Conservation (phyloP, 306 rosid genomes). For the Oemleria cerasiformis region DNA sequence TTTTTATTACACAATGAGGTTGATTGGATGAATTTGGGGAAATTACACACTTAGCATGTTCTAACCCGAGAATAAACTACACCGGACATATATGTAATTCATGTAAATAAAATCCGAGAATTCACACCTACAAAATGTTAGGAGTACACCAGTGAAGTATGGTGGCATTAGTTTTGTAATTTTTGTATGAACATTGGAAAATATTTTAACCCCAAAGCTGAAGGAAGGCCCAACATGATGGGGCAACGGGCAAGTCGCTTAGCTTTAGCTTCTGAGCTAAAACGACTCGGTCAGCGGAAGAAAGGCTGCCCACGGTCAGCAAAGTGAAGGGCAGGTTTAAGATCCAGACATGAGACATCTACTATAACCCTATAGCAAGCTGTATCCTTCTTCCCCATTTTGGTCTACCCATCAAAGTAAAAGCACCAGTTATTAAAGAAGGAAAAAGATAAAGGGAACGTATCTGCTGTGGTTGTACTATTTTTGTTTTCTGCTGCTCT, state of each 20-base stretch:
- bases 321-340: constrained; percentile 50
- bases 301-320: constrained; percentile 91
- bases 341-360: neutral
- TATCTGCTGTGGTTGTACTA: constrained; percentile 24
- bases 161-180: too few relatives aligned
- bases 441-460: constrained; percentile 60
- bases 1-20: too few relatives aligned
- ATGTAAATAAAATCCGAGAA: too few relatives aligned
- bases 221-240: constrained; percentile 43
- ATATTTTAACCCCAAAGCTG: constrained; percentile 40
- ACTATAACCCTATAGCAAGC: neutral
- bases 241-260: constrained; percentile 82
- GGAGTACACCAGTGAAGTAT: too few relatives aligned
- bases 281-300: constrained; percentile 52
- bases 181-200: neutral
- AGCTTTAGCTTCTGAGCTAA: constrained; percentile 45
- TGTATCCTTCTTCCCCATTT: constrained; percentile 35
- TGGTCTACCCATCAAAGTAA: constrained; percentile 70
- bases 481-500: constrained; percentile 17
- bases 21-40: too few relatives aligned
- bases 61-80: too few relatives aligned
- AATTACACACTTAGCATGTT: too few relatives aligned
- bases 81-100: too few relatives aligned
- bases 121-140: too few relatives aligned
- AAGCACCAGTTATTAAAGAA: constrained; percentile 49